Evolutionary conservation across 2,329 filamentous ascomycete species (phyloP), one percentile per base, ranked within the genome.

Genomic region (Penicillium sp.): DNA sequence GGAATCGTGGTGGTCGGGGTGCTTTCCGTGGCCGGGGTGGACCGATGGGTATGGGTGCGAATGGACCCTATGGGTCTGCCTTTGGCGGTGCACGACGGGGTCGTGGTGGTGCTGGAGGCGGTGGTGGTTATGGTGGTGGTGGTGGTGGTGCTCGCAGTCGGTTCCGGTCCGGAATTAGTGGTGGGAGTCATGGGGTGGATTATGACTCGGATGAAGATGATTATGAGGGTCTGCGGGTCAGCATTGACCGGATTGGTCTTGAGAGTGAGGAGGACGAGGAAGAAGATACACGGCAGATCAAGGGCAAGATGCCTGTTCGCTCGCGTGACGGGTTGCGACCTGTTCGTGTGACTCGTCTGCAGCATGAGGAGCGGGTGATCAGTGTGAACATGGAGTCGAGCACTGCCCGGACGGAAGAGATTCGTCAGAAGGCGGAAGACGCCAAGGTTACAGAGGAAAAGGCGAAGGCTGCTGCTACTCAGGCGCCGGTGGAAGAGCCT

Each of bases 201-300:
- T 71, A 75, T 62, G 67, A 72, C 40, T 79, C 75, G 30, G 76
- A 69, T 43, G 83, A 85, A 57, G 84, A 83, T 52, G 74, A 74
- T 33, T 77, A 80, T 45, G 73, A 76, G 26, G 80, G 76, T 26
- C 76, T 79, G 43, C 78, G 82, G 55, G 76, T 82, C 56, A 82
- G 85, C 63, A 84, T 89, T 58, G 85, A 88, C 64, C 73, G 80
- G n/a, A 83, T 87, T 63, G 82, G 82, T 63, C 70, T 87, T 13
- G 80, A 84, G 13, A 84, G 82, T 52, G 82, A 86, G 58, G 83
- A 84, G 33, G 80, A 82, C 49, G 73, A 76, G n/a, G 73, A 78
- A 37, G 57, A 57, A 37, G 52, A 54, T 30, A 3, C 52, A 10
- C 54, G 66, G 62, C 66, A 66, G 33, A 38, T 55, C 53, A 77